Percentiles rank a stretch among this genome's conserved stretches.
These are phyloP conservation scores for Oehlia diaphana DNA, from an alignment of 192 early-diverging fungal species.

Conservation along the genomic window DNA sequence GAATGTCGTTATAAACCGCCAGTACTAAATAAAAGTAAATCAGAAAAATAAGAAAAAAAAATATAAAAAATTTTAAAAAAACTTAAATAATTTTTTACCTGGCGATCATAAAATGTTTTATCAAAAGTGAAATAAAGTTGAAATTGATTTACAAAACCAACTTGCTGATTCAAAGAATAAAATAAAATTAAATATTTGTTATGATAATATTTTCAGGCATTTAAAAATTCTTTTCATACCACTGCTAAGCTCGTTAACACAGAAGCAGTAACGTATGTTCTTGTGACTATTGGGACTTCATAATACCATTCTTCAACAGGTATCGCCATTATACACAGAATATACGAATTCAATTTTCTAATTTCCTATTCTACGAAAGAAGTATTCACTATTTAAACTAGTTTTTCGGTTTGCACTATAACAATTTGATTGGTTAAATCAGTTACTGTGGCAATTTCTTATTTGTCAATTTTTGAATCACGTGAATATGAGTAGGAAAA, in stretches of 20 bases:
- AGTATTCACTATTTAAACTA: neutral
- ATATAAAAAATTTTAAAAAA: too few species aligned
- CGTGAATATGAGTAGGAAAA: neutral
- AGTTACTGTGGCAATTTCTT: neutral
- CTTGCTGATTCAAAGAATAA: slow-evolving; percentile 58
- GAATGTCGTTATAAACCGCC: slow-evolving; percentile 91
- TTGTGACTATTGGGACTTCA: slow-evolving; percentile 83
- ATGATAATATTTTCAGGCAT: neutral
- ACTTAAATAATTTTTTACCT: slow-evolving; percentile 46
- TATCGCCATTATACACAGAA: slow-evolving; percentile 45
- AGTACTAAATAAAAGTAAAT: slow-evolving; percentile 66
- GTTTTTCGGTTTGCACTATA: neutral
- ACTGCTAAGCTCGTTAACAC: slow-evolving; percentile 74
- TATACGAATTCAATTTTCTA: too few species aligned
- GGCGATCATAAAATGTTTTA: slow-evolving; percentile 63
- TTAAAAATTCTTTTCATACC: slow-evolving; percentile 47
- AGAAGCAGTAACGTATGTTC: slow-evolving; percentile 83
- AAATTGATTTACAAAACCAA: slow-evolving; percentile 75
- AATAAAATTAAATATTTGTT: neutral
- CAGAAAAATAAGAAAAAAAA: too few species aligned
- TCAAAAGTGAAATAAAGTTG: slow-evolving; percentile 83
- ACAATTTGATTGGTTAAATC: neutral
- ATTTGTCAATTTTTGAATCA: neutral
- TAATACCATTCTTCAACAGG: slow-evolving; percentile 87
- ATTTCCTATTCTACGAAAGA: neutral